A percentile compares a stretch with the other conserved stretches of the same genome.
Evolutionary conservation across 202 grass and related monocot species (phyloP).

Genomic region (Bolboschoenoplectus hybrid): DNA sequence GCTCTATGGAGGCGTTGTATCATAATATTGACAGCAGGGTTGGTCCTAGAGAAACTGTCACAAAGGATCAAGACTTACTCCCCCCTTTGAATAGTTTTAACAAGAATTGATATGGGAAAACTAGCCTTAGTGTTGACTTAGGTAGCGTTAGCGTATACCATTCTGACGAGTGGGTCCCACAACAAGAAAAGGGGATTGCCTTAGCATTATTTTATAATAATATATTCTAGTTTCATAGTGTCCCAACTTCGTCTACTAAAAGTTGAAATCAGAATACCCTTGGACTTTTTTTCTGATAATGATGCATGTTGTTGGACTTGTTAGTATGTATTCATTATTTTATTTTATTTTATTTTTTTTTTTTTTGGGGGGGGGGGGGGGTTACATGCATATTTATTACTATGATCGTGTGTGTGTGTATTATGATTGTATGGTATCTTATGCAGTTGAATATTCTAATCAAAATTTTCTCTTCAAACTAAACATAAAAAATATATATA

Average conservation of each 20-base stretch:
- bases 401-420: background rate
- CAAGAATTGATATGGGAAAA: background rate
- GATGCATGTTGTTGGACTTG: background rate
- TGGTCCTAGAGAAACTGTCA: background rate
- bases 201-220: background rate
- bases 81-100: background rate
- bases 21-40: background rate
- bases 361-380: no score
- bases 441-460: conserved; percentile 10
- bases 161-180: conserved; percentile 8
- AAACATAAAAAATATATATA: background rate
- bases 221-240: no score
- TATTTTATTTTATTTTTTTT: no score
- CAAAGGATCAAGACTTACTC: background rate
- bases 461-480: background rate
- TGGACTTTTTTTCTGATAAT: background rate
- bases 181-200: background rate
- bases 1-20: background rate
- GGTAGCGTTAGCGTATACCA: background rate
- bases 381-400: background rate
- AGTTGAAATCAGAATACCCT: no score
- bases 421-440: background rate
- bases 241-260: no score
- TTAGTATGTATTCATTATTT: background rate
- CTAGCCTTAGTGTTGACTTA: conserved; percentile 6